Evolutionary conservation across 768 basidiomycete species (phyloP).

Genomic region (Auricularia cornea): DNA sequence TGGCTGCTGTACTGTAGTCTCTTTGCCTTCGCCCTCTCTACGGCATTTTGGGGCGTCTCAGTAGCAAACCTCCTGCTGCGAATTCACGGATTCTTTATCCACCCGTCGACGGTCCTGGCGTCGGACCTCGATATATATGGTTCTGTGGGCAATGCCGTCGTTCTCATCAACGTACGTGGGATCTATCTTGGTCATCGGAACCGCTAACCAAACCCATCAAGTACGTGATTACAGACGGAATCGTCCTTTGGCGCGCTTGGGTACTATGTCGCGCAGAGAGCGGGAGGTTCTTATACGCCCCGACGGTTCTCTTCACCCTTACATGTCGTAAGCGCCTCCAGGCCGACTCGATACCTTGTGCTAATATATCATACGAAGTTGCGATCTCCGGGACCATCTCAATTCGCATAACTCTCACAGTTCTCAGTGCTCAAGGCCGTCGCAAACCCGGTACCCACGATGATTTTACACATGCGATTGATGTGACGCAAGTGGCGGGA

Average conservation of each 20-base stretch:
- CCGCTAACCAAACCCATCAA: neutral
- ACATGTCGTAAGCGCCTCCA: neutral
- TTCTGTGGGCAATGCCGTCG: neutral
- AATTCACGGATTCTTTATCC: neutral
- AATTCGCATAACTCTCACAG: neutral
- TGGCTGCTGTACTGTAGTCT: neutral
- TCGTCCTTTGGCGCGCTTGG: neutral
- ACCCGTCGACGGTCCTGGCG: neutral
- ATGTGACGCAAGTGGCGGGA: neutral
- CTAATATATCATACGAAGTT: neutral
- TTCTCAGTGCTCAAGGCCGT: neutral
- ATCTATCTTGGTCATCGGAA: neutral
- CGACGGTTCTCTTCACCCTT: neutral
- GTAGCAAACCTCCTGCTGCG: neutral
- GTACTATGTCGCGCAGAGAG: neutral
- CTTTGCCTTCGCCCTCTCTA: neutral
- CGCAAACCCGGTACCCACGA: neutral
- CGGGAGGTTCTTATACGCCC: neutral
- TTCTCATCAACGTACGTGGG: neutral
- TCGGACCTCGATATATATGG: neutral
- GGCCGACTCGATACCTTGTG: neutral
- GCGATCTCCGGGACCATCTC: neutral
- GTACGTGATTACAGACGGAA: neutral
- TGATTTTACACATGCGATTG: neutral
- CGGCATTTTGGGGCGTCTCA: neutral